Percentiles rank a stretch among this genome's conserved stretches.
phyloP scores from a whole-genome alignment of 2,329 filamentous ascomycete species.

The Hypoxylon sp. region DNA sequence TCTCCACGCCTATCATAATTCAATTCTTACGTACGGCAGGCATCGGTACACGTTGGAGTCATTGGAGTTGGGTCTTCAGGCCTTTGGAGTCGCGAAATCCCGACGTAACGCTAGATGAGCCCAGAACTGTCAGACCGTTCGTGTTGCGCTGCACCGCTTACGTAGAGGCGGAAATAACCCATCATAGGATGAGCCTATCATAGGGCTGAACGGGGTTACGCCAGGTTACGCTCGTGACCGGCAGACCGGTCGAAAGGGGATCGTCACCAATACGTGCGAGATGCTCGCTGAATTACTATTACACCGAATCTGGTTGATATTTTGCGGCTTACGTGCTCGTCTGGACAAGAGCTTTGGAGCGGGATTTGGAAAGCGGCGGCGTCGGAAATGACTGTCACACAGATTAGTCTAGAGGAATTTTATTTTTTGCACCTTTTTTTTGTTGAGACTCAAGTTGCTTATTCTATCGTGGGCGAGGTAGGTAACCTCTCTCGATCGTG shows the following conservation, averaged over 20 bases:
- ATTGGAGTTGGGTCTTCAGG: background rate
- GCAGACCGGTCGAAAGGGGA: conserved; percentile 24
- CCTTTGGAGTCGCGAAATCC: conserved; percentile 1
- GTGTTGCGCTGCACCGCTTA: conserved; percentile 17
- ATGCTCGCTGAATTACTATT: conserved; percentile 28
- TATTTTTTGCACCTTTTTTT: background rate
- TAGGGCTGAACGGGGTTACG: conserved; percentile 32
- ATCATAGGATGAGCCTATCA: conserved; percentile 34
- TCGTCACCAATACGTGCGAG: conserved; percentile 20
- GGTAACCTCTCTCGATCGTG: background rate
- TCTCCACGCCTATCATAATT: conserved; percentile 7
- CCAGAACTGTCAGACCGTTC: conserved; percentile 19
- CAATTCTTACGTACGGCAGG: conserved; percentile 11
- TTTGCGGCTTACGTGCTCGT: conserved; percentile 30
- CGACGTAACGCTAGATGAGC: conserved; percentile 10
- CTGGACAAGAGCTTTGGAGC: conserved; percentile 21
- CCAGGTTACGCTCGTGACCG: conserved; percentile 23
- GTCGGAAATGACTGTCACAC: conserved; percentile 3
- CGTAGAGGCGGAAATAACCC: conserved; percentile 26
- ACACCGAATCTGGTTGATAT: conserved; percentile 24
- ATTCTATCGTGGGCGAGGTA: too few species aligned
- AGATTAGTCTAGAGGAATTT: conserved; percentile 10
- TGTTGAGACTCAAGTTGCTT: background rate
- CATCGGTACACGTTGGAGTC: conserved; percentile 14
- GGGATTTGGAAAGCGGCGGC: too few species aligned